Evolutionary conservation across 2,329 filamentous ascomycete genomes (phyloP), one percentile per base, ranked within the genome.

Genomic region (Pseudocercospora musae): DNA sequence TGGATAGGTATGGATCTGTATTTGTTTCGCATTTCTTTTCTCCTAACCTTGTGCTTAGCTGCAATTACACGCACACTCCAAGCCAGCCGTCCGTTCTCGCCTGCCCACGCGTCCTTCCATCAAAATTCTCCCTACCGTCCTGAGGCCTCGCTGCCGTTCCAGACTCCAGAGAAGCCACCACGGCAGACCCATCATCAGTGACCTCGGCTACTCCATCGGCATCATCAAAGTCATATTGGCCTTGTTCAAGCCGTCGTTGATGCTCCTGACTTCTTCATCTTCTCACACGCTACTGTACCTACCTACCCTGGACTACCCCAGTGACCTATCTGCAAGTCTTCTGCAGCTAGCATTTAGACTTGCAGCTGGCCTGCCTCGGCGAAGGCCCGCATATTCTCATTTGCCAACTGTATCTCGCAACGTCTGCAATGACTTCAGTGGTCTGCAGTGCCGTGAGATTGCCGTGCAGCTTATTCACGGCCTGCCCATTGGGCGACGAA

Each of bases 361-460:
- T 60, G 57, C 62, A 67, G 65, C 65, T 67, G 33, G 31, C 57
- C 31, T 55, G 53, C 54, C 40, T 59, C 33, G 56, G 46, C 23
- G 63, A 52, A 59, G n/a, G 52, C 46, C 53, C 40, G 55, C n/a
- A n/a, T 4, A 29, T 40, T 46, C 54, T 60, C 21, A 68, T 66
- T 68, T 49, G 64, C 60, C 46, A 57, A 59, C 54, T 42, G 53
- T 59, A 66, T 66, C 64, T 66, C 58, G 58, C 25, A 62, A 63
- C 64, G 63, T 66, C 63, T 61, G 58, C 25, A 63, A 63, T 66
- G 63, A 68, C 63, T 62, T 60, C 62, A 63, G 52, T 54, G 49
- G 42, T 37, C 23, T 53, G 20, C 62, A 67, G 59, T 67, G 61
- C 65, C 65, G 66, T 57, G 60, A 68, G 66, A 68, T 68, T 66